Percentiles rank a stretch among this genome's conserved stretches.
These are phyloP conservation scores for Cenococcum geophilum DNA, from an alignment of 495 filamentous ascomycete genomes.

Conservation along the genomic window DNA sequence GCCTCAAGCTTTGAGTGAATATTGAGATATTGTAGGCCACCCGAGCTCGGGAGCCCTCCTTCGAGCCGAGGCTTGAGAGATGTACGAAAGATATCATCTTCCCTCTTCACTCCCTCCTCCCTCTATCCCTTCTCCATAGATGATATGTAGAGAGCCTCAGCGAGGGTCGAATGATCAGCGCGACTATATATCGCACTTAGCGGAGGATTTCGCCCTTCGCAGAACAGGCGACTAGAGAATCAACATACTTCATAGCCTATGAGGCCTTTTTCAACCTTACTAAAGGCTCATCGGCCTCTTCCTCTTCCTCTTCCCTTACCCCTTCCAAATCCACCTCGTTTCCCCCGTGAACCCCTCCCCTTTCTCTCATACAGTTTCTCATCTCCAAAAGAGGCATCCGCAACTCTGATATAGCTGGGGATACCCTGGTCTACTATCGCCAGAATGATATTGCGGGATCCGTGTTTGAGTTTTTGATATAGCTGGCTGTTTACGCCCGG, in stretches of 20 bases:
- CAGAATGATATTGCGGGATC: slow-evolving; percentile 73
- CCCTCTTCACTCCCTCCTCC: too few species aligned
- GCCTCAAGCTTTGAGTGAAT: too few species aligned
- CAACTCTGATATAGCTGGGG: slow-evolving; percentile 75
- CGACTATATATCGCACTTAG: too few species aligned
- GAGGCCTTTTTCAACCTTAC: not conserved
- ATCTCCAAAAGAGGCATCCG: slow-evolving; percentile 67
- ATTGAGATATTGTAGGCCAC: too few species aligned
- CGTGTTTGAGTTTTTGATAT: slow-evolving; percentile 59
- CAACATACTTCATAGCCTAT: not conserved
- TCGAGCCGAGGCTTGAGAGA: too few species aligned
- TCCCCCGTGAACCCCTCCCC: slow-evolving; percentile 32
- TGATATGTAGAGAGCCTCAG: too few species aligned
- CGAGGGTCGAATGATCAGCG: too few species aligned
- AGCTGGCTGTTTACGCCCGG: slow-evolving; percentile 36
- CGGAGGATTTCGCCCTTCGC: too few species aligned
- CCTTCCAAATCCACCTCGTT: slow-evolving; percentile 39
- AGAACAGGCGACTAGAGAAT: not conserved
- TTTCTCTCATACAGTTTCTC: slow-evolving; percentile 62
- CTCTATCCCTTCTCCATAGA: too few species aligned
- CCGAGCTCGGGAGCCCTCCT: too few species aligned
- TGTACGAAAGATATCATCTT: too few species aligned
- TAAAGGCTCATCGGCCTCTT: slow-evolving; percentile 36
- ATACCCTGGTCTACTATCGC: slow-evolving; percentile 87
- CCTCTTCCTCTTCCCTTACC: slow-evolving; percentile 42